Evolutionary conservation across 495 filamentous ascomycete species (phyloP).

Genomic region (Penicillium chermesinum): DNA sequence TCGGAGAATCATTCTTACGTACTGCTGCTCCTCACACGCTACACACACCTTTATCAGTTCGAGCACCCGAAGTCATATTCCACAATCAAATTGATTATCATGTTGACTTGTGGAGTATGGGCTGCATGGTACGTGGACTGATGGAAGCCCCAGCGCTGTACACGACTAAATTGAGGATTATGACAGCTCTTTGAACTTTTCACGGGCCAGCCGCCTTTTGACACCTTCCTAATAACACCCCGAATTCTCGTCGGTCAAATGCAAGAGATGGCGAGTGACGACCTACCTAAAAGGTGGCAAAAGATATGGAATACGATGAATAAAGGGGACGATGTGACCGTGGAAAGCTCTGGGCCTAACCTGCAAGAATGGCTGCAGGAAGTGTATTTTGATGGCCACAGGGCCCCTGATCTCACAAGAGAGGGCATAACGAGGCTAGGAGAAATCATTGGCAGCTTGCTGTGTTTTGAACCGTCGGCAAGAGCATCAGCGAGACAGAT

Average conservation of each 20-base stretch:
- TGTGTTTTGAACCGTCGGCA: slow-evolving; percentile 29
- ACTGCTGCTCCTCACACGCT: slow-evolving; percentile 22
- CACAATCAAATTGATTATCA: slow-evolving; percentile 32
- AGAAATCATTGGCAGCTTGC: slow-evolving; percentile 25
- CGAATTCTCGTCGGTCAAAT: slow-evolving; percentile 29
- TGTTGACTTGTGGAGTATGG: slow-evolving; percentile 42
- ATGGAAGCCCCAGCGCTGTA: too few species aligned
- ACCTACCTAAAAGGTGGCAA: slow-evolving; percentile 30
- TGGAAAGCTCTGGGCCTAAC: slow-evolving; percentile 16
- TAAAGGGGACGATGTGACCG: slow-evolving; percentile 2
- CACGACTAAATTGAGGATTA: too few species aligned
- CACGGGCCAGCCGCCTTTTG: slow-evolving; percentile 32
- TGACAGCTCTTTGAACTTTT: slow-evolving; percentile 39
- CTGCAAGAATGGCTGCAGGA: slow-evolving; percentile 37
- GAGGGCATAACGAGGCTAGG: slow-evolving; percentile 30
- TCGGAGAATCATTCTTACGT: slow-evolving; percentile 38
- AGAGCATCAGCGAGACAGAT: slow-evolving; percentile 31
- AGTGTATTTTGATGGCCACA: slow-evolving; percentile 27
- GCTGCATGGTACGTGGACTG: slow-evolving; percentile 32
- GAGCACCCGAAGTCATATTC: slow-evolving; percentile 43
- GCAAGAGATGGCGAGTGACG: slow-evolving; percentile 28
- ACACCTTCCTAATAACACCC: slow-evolving; percentile 28
- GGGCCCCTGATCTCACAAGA: slow-evolving; percentile 21
- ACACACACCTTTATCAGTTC: slow-evolving; percentile 29
- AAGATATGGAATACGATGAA: slow-evolving; percentile 20